phyloP scores from a whole-genome alignment of 106 monocot genomes.

The Amphibolis antarctica region DNA sequence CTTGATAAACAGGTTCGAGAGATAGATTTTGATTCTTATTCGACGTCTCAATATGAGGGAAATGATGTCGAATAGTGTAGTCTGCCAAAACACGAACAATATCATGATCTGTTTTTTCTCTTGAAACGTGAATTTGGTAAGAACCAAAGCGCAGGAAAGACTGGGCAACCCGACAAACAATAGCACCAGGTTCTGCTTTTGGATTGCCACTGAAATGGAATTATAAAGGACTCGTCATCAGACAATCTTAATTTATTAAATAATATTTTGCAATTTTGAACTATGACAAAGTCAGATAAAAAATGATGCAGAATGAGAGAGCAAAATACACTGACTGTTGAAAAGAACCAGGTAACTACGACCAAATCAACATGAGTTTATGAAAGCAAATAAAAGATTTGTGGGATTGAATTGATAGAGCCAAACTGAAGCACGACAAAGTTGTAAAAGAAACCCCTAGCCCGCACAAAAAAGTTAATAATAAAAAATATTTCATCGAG shows the following conservation, averaged over 20 bases:
- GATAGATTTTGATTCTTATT: conserved; percentile 61
- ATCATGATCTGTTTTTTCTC: conserved; percentile 53
- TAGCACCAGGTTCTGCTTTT: conserved; percentile 95
- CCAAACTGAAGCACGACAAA: too few species aligned
- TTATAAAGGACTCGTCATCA: background rate
- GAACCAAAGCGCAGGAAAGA: conserved; percentile 97
- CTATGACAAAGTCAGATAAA: too few species aligned
- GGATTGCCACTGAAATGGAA: conserved; percentile 64
- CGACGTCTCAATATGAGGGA: conserved; percentile 79
- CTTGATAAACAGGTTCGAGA: conserved; percentile 41
- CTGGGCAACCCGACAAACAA: conserved; percentile 92
- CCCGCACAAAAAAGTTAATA: too few species aligned
- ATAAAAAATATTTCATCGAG: too few species aligned
- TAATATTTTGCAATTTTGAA: too few species aligned
- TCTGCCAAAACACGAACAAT: conserved; percentile 72
- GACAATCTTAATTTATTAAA: background rate
- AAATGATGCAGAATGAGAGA: too few species aligned
- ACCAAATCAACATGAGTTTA: too few species aligned
- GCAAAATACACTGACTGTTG: too few species aligned
- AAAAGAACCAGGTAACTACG: too few species aligned
- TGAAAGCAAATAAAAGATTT: too few species aligned
- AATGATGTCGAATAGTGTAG: conserved; percentile 84
- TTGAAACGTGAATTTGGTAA: conserved; percentile 76
- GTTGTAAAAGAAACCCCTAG: too few species aligned
- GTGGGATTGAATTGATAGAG: too few species aligned